phyloP scores from a whole-genome alignment of 73 alveolate genomes.

The Paramecium tetraurelia region DNA sequence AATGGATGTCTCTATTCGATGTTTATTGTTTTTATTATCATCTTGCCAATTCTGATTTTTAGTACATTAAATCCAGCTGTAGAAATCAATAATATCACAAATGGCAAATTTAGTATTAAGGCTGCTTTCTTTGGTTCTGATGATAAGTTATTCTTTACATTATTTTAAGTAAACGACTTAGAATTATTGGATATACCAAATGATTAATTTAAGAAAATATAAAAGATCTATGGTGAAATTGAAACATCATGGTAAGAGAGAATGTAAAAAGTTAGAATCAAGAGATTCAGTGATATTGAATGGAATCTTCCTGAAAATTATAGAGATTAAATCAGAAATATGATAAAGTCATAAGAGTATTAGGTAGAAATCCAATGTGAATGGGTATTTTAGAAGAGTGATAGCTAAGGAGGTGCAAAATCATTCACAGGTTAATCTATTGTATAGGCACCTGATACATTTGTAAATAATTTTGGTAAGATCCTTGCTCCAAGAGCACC shows the following conservation, averaged over 20 bases:
- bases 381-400: slow-evolving; percentile 27
- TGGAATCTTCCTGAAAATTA: slow-evolving; percentile 54
- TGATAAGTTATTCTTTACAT: slow-evolving; percentile 38
- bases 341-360: slow-evolving; percentile 34
- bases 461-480: slow-evolving; percentile 47
- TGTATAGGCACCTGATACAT: slow-evolving; percentile 32
- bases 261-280: slow-evolving; percentile 28
- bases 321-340: slow-evolving; percentile 39
- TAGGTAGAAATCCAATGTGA: slow-evolving; percentile 11
- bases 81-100: slow-evolving; percentile 81
- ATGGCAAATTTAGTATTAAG: slow-evolving; percentile 44
- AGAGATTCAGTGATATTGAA: slow-evolving; percentile 48
- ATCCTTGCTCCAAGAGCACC: slow-evolving; percentile 44
- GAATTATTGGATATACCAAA: slow-evolving; percentile 49
- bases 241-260: slow-evolving; percentile 58
- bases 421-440: not conserved
- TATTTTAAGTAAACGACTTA: slow-evolving; percentile 46
- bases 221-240: slow-evolving; percentile 30
- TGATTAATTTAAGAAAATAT: slow-evolving; percentile 8
- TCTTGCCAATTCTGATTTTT: slow-evolving; percentile 90
- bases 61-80: slow-evolving; percentile 90
- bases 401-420: slow-evolving; percentile 25
- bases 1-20: slow-evolving; percentile 76
- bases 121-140: slow-evolving; percentile 24
- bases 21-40: slow-evolving; percentile 70